Base-by-base conservation (phyloP, 805 yeast genomes). In the Saccharomyces mikatae region DNA sequence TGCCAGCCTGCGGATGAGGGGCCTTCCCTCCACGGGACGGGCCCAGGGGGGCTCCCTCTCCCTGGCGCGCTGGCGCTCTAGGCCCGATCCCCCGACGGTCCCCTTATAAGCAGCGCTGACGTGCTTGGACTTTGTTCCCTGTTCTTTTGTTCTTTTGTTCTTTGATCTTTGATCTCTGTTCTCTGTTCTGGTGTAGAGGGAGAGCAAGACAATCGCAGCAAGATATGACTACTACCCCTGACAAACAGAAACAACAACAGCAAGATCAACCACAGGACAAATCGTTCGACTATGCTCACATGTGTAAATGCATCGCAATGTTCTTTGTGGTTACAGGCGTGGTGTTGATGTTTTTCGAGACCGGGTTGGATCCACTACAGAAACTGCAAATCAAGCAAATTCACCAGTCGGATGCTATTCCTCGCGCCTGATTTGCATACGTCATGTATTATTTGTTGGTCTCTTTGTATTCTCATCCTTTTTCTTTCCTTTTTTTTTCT, bases 301-400 rank as follows among this genome's bases (percentile, higher is more conserved):
- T 52, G 13, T 50, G 54, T 21, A 51, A 49, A 41, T 24, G 54
- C 6, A 49, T 54, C 46, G 59, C 59, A 8, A 51, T 53, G 10
- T 30, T 56, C 10, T 56, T 54, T 31, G 47, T 56, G 14, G 41
- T 54, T 14, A 24, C 50, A n/a, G 59, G 59, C 26, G 47, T 56
- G 17, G 26, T 47, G 10, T 41, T 56, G 41, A 56, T 56, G 57
- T 49, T 54, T 30, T 50, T 56, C 11, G 59, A 56, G 41, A 56
- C 51, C 26, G 59, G 59, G 14, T 41, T 49, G 31, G 50, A 51
- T 27, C 51, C 52, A 9, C 22, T 17, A 21, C 24, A 36, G 24
- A 36, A 36, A 17, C 22, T n/a, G 24, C 44, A 36, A 17, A 21
- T 36, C 44, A 36, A 36, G 44, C 44, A 17, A 9, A 3, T 36